Evolutionary conservation across 345 rosid genomes (phyloP).

Genomic region (Adansonia digitata): DNA sequence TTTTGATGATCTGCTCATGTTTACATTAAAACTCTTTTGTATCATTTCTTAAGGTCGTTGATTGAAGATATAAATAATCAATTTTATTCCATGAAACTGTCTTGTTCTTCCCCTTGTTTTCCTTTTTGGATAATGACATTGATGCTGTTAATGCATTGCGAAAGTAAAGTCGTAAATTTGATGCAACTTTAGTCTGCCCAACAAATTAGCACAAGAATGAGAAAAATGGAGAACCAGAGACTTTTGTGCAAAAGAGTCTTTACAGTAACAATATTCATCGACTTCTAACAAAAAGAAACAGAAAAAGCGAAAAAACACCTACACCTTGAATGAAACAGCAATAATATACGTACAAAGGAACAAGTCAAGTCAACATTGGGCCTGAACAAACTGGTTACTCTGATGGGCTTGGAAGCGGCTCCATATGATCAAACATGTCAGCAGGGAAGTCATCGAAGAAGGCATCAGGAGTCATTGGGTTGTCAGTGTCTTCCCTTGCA

Average conservation of each 20-base stretch:
- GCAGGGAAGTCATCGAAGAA: slow-evolving; percentile 75
- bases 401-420: slow-evolving; percentile 49
- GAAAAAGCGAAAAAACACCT: not conserved
- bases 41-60: not conserved
- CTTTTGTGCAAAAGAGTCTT: not conserved
- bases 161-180: too few relatives aligned
- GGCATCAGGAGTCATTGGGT: slow-evolving; percentile 23
- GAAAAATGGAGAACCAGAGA: not conserved
- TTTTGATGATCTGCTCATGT: not conserved
- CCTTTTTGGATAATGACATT: too few relatives aligned
- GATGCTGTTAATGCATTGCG: too few relatives aligned
- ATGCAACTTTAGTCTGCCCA: not conserved
- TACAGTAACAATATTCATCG: too few relatives aligned
- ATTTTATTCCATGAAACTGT: not conserved
- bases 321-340: not conserved
- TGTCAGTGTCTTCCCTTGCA: slow-evolving; percentile 20
- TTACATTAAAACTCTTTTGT: not conserved
- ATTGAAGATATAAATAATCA: not conserved
- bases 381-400: too few relatives aligned
- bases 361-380: too few relatives aligned
- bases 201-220: not conserved
- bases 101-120: not conserved
- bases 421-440: slow-evolving; percentile 65
- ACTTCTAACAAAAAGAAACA: too few relatives aligned
- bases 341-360: not conserved